Base-by-base conservation (phyloP, 306 rosid species). In the Sicyos baderoa region DNA sequence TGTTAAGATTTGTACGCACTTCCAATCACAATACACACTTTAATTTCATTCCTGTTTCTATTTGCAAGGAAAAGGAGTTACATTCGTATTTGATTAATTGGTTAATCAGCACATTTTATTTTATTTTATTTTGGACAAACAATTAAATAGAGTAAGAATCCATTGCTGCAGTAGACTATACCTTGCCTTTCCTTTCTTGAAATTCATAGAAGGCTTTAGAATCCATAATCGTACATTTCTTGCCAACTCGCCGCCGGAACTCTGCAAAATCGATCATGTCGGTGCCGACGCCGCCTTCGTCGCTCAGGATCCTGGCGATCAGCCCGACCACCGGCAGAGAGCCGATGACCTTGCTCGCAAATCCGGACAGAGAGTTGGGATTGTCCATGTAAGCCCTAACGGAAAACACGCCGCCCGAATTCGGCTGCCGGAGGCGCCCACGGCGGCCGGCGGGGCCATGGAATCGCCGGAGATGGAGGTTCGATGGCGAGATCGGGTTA, bases 201-300 rank as follows among this genome's bases (percentile, higher is more conserved):
- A 93, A 88, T 17, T 89, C 84, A 75, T 88, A 88, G 55, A 93
- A 89, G 35, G 96, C 86, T 79, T 79, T 74, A 27, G 97, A 88
- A 71, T 93, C 94, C 70, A 55, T 35, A 12, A 79, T 27, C 12
- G 86, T 59, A 40, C 98, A 88, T 54, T 86, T 86, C 57, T 93
- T 89, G 23, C 97, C 98, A 12, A 89, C 95, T 61, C 97, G 76
- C 68, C 93, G 86, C 22, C 96, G 74, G 56, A 93, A 89, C 88
- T 93, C 94, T 1, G 95, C 95, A 54, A 93, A 93, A 72, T 93
- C 97, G 23, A 93, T 64, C 2, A 82, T 50, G 77, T 93, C 97
- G 66, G 70, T 77, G 2, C 97, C 98, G 18, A 93, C 89, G 58
- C 98, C 97, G 42, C 98, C 98, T 81, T 93, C 98, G 19, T 86